These are phyloP conservation scores for Pichia ethanolica DNA, from an alignment of 805 yeast genomes.

Conservation along the genomic window DNA sequence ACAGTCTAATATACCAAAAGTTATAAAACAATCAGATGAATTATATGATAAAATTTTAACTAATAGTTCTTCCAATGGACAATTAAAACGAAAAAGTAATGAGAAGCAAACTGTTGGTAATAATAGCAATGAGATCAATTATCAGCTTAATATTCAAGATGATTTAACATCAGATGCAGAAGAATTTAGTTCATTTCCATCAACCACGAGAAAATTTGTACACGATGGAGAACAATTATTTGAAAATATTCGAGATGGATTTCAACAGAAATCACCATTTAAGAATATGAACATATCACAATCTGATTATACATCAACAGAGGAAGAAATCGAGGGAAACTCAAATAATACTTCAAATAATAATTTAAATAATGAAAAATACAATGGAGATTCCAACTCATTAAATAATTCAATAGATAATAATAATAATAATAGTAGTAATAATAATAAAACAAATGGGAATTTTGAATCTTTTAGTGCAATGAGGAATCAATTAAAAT, in stretches of 20 bases:
- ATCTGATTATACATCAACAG: slow-evolving; percentile 23
- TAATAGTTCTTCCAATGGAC: slow-evolving; percentile 3
- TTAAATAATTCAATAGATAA: neutral
- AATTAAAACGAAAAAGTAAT: neutral
- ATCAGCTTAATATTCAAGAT: slow-evolving; percentile 1
- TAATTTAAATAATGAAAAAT: neutral
- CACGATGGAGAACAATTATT: slow-evolving; percentile 22
- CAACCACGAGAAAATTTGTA: slow-evolving; percentile 18
- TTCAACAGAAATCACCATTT: slow-evolving; percentile 11
- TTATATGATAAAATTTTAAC: slow-evolving; percentile 6
- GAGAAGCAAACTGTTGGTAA: neutral
- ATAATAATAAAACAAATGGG: neutral
- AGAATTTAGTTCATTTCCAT: slow-evolving; percentile 17
- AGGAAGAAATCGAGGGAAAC: slow-evolving; percentile 7
- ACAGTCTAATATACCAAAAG: slow-evolving; percentile 4
- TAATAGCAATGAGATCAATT: too few relatives aligned
- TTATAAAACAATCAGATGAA: slow-evolving; percentile 5
- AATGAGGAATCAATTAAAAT: slow-evolving; percentile 1
- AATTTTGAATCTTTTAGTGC: neutral
- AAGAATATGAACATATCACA: slow-evolving; percentile 5
- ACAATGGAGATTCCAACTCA: too few relatives aligned
- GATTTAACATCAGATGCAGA: slow-evolving; percentile 26
- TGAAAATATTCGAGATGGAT: slow-evolving; percentile 18
- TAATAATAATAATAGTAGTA: neutral
- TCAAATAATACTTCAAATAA: neutral